Evolutionary conservation across 1,284 basidiomycete genomes (phyloP), one percentile per base, ranked within the genome.

Genomic region (Cutaneotrichosporon sp.): DNA sequence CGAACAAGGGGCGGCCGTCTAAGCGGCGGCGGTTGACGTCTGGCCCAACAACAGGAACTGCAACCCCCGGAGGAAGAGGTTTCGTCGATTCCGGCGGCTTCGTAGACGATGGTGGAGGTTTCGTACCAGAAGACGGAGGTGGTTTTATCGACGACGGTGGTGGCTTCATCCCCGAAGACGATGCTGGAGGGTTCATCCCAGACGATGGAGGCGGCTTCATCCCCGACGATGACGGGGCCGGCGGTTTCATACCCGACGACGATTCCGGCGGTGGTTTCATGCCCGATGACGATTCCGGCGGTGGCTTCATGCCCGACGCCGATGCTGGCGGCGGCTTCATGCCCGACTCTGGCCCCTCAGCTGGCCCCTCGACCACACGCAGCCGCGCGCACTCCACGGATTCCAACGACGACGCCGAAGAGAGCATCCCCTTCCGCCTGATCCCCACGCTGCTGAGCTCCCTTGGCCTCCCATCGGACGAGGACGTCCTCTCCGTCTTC

Each of bases 401-500:
- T 4, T 10, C 36, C 13, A 13, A 36, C 36, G 36, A 5, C 40
- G 40, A 42, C 14, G 14, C 18, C 31, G 16, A 34, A 46, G 66
- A 65, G 13, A 65, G 65, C 53, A 67, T 78, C 40, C 73, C 74
- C 0, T 67, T 81, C 13, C 69, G 70, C 34, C 51, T 72, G 13
- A 59, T 81, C 1, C 76, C 80, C 0, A 56, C 63, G 0, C 64
- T 79, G 0, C 71, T 81, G 10, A 50, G 66, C 0, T 70, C 74
- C 0, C 71, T 81, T 2, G 71, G 72, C 14, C 65, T 81, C 13
- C 73, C 76, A 18, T 74, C 73, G 5, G 80, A 81, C 66, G 73
- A 78, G 31, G 80, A 81, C 62, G 80, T 81, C 8, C 63, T 80
- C 16, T 66, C 64, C 2, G 78, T 79, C 1, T 80, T 81, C 63